phyloP scores from a whole-genome alignment of 805 yeast genomes.

The Candida bentonensis region DNA sequence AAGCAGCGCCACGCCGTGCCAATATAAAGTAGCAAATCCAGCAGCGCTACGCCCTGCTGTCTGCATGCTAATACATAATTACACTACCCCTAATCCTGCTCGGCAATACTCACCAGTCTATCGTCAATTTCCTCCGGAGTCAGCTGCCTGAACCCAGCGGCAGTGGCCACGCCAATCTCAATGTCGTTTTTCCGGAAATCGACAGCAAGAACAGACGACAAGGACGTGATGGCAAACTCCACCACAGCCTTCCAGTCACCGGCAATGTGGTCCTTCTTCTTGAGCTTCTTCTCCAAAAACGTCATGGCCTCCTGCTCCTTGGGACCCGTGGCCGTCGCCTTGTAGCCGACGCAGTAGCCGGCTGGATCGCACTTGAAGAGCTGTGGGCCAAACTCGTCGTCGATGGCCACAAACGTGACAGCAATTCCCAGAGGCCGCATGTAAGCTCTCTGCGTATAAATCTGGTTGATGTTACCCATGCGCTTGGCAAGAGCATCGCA shows the following conservation, averaged over 20 bases:
- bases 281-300: conserved; percentile 77
- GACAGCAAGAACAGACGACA: conserved; percentile 77
- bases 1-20: too few species aligned
- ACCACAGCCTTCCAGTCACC: conserved; percentile 86
- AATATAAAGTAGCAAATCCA: too few species aligned
- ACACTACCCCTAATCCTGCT: conserved; percentile 53
- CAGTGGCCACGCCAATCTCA: conserved; percentile 81
- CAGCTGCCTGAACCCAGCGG: conserved; percentile 56
- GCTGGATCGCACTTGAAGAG: conserved; percentile 95
- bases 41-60: neutral
- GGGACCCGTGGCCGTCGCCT: conserved; percentile 92
- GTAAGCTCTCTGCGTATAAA: conserved; percentile 94
- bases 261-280: conserved; percentile 50
- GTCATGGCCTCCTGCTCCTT: conserved; percentile 93
- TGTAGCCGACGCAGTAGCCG: conserved; percentile 81
- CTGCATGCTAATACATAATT: neutral
- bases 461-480: conserved; percentile 90
- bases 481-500: conserved; percentile 84
- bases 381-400: conserved; percentile 81
- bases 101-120: conserved; percentile 87
- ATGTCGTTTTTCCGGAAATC: conserved; percentile 89
- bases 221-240: conserved; percentile 75
- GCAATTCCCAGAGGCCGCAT: conserved; percentile 98
- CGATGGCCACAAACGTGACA: conserved; percentile 73
- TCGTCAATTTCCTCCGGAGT: conserved; percentile 86